Evolutionary conservation across 495 filamentous ascomycete species (phyloP).

Genomic region (Penicillium riverlandense): DNA sequence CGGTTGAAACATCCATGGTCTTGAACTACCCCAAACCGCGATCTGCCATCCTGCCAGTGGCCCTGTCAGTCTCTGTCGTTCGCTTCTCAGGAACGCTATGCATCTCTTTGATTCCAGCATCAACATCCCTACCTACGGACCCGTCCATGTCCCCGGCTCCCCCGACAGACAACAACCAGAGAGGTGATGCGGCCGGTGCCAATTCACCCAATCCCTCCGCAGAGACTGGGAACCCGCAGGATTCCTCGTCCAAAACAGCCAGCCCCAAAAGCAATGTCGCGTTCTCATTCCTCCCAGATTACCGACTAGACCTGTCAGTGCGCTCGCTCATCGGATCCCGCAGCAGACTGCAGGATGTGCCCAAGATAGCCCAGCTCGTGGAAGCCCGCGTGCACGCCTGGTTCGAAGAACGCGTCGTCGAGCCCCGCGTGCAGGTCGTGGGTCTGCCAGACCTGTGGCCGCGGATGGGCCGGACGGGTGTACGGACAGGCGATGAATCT

Average conservation of each 20-base stretch:
- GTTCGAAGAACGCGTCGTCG: slow-evolving; percentile 95
- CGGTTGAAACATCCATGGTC: slow-evolving; percentile 85
- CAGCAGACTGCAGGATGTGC: slow-evolving; percentile 86
- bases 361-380: slow-evolving; percentile 93
- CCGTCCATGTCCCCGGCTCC: slow-evolving; percentile 25
- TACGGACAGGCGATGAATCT: slow-evolving; percentile 37
- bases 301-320: slow-evolving; percentile 85
- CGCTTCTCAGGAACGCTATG: slow-evolving; percentile 91
- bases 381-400: slow-evolving; percentile 87
- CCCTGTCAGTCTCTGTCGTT: slow-evolving; percentile 82
- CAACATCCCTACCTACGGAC: slow-evolving; percentile 32
- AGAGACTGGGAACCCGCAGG: neutral
- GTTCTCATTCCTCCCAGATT: slow-evolving; percentile 93
- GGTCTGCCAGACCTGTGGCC: slow-evolving; percentile 92
- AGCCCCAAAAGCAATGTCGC: slow-evolving; percentile 72
- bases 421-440: slow-evolving; percentile 93
- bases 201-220: slow-evolving; percentile 2
- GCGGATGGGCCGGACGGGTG: slow-evolving; percentile 51
- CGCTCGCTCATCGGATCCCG: slow-evolving; percentile 88
- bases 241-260: slow-evolving; percentile 11
- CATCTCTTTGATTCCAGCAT: slow-evolving; percentile 76
- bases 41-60: slow-evolving; percentile 88
- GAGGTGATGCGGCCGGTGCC: neutral
- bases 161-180: neutral
- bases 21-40: slow-evolving; percentile 88